Evolutionary conservation across 192 early-diverging fungal genomes (phyloP).

Genomic region (Neocallimastix lanati): DNA sequence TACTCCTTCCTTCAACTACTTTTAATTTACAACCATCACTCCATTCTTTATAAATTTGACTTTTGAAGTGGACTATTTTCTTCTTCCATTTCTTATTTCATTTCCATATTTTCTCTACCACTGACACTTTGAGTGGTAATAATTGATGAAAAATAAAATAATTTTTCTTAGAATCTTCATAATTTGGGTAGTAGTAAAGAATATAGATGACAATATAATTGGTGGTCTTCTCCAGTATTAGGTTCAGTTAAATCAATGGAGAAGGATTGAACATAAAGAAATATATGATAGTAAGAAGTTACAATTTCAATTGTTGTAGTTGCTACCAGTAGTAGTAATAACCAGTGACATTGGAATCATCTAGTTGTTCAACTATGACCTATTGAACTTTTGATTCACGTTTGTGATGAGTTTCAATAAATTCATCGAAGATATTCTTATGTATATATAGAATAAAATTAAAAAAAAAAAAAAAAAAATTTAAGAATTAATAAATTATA

Average conservation of each 20-base stretch:
- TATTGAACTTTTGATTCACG: not conserved
- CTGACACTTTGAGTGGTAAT: not conserved
- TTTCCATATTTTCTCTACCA: not conserved
- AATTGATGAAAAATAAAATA: not conserved
- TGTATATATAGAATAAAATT: too few species aligned
- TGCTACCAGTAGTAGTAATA: not conserved
- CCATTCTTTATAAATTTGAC: not conserved
- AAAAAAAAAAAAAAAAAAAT: too few species aligned
- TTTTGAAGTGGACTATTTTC: not conserved
- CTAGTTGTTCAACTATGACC: not conserved
- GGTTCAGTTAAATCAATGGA: not conserved
- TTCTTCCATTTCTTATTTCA: too few species aligned
- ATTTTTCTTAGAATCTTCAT: not conserved
- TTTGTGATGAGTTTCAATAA: not conserved
- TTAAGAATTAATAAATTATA: too few species aligned
- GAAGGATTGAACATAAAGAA: not conserved
- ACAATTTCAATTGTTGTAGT: not conserved
- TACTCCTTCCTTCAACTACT: not conserved
- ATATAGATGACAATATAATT: not conserved
- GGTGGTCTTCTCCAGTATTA: not conserved
- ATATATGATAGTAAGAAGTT: not conserved
- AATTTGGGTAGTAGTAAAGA: not conserved
- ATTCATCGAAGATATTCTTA: not conserved
- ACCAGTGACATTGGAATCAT: too few species aligned
- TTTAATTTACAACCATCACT: not conserved